Evolutionary conservation across 2,329 filamentous ascomycete genomes (phyloP), one percentile per base, ranked within the genome.

Genomic region (Malbranchea zuffiana): DNA sequence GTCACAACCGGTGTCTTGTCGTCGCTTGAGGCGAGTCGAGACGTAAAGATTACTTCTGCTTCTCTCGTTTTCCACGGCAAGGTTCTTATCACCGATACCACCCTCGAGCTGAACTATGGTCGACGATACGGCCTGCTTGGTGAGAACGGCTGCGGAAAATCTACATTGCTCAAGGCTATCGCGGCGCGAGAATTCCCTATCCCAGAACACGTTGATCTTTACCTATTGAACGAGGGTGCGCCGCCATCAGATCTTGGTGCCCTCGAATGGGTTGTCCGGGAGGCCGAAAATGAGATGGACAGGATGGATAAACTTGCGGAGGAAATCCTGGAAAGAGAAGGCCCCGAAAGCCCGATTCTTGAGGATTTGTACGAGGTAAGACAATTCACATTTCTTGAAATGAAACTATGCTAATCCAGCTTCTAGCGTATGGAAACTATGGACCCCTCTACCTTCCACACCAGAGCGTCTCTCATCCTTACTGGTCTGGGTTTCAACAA

Each of bases 401-500:
- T 21, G 32, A 5, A 30, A 13, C 25, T 28, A 15, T 20, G 25
- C 21, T 12, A n/a, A n/a, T 6, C 2, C 32, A 47, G 51, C 48
- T 37, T 43, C 20, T 49, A 94, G 85, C 87, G 90, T 63, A 94
- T 96, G 75, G 90, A 98, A 67, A 80, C 79, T 65, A 95, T 98
- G 88, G 92, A 98, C 55, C 90, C 90, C 32, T 92, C 86, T 24
- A 98, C 92, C 35, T 98, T 98, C 67, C 71, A 85, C 57, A 94
- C 88, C 44, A 85, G 90, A 59, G 90, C 90, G 44, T 94, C 88
- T 39, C 79, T 95, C 49, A 98, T 98, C 60, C 67, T 98, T 52
- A 98, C 90, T 39, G 90, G 90, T 86, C 82, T 98, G 42, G 90
- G 90, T 49, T 98, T 98, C 78, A 94, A 98, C 79, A 96, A 96